phyloP scores from a whole-genome alignment of 2,329 filamentous ascomycete species.

The Arthrobotrys pseudoclavata region DNA sequence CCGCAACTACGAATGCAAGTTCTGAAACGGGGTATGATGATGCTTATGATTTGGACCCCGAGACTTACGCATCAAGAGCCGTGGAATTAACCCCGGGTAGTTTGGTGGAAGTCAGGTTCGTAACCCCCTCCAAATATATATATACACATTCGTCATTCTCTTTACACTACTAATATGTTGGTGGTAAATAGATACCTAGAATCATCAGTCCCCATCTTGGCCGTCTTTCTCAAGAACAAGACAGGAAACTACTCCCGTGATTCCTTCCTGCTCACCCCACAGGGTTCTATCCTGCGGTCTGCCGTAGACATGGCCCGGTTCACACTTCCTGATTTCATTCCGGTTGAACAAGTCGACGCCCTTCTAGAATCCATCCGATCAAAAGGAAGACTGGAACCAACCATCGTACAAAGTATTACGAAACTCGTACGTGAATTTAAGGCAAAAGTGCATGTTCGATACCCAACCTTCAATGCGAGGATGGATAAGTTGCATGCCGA shows the following conservation, averaged over 20 bases:
- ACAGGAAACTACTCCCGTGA: conserved; percentile 57
- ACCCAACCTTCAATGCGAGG: conserved; percentile 30
- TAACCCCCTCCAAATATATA: background rate
- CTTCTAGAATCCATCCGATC: conserved; percentile 30
- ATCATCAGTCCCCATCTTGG: conserved; percentile 30
- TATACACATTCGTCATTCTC: background rate
- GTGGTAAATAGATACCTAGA: conserved; percentile 21
- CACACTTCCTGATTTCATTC: conserved; percentile 39
- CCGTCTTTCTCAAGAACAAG: conserved; percentile 43
- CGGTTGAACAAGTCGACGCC: conserved; percentile 11
- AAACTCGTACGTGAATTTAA: conserved; percentile 57
- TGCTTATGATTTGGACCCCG: conserved; percentile 41
- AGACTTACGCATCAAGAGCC: conserved; percentile 42
- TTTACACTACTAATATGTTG: background rate
- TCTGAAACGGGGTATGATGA: conserved; percentile 9
- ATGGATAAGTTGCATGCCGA: conserved; percentile 56
- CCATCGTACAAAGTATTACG: conserved; percentile 42
- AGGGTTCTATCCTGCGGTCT: conserved; percentile 35
- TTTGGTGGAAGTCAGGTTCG: conserved; percentile 47
- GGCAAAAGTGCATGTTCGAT: conserved; percentile 40
- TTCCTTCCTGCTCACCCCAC: conserved; percentile 31
- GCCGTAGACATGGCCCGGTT: conserved; percentile 43
- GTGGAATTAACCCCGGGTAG: conserved; percentile 32
- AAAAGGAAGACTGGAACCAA: conserved; percentile 19
- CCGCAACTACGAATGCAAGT: background rate